Conservation (phyloP, 2,329 filamentous ascomycete species). For the Ophiocordyceps camponoti-leonardi region DNA sequence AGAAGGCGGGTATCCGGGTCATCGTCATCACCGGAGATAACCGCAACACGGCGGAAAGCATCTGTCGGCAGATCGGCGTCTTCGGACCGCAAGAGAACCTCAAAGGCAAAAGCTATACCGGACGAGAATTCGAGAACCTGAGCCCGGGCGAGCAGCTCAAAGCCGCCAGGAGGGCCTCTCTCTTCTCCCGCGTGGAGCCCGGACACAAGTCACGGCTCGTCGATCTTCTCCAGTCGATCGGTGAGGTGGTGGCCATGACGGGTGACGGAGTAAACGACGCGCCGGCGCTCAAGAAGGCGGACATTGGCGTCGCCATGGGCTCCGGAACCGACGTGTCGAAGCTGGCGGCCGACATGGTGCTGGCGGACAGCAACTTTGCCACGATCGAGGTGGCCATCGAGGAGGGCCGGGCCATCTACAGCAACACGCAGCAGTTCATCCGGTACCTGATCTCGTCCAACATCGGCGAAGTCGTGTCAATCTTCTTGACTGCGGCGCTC, state of each 20-base stretch:
- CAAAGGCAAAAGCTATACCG: constrained; percentile 83
- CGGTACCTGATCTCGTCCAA: constrained; percentile 98
- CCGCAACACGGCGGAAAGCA: constrained; percentile 91
- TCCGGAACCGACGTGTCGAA: constrained; percentile 95
- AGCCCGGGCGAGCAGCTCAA: constrained; percentile 63
- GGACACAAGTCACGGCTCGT: constrained; percentile 95
- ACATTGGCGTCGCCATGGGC: constrained; percentile 98
- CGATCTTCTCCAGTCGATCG: constrained; percentile 80
- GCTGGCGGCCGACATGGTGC: constrained; percentile 93
- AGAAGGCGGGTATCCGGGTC: constrained; percentile 83
- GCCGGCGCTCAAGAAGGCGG: constrained; percentile 91
- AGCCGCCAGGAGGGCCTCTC: constrained; percentile 68
- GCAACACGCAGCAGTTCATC: constrained; percentile 99
- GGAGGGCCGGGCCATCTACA: constrained; percentile 95
- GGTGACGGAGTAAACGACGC: constrained; percentile 98
- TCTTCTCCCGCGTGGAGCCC: constrained; percentile 94
- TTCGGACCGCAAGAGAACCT: constrained; percentile 72
- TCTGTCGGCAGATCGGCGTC: constrained; percentile 92
- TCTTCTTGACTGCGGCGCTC: constrained; percentile 89
- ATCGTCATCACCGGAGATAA: constrained; percentile 98
- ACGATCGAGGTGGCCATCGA: constrained; percentile 94
- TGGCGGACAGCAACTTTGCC: constrained; percentile 96
- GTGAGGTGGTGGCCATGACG: constrained; percentile 97
- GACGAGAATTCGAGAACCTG: constrained; percentile 82
- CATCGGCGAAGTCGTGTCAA: constrained; percentile 97